Evolutionary conservation across 2,329 filamentous ascomycete genomes (phyloP), one percentile per base, ranked within the genome.

Genomic region (Apiospora malaysiana): DNA sequence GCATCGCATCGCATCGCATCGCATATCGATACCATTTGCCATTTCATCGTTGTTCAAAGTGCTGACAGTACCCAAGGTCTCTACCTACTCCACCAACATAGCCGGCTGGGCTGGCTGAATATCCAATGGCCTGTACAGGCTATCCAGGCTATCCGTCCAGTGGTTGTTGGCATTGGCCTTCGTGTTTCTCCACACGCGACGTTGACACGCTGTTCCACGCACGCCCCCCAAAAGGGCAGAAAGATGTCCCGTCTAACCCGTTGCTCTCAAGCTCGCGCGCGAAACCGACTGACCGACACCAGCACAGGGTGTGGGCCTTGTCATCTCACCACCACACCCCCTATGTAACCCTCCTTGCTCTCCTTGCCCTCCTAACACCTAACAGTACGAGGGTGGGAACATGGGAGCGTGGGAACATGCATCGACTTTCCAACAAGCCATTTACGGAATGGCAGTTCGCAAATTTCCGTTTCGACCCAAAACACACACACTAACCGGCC

Each of bases 271-370:
- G 23, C 56, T 32, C 56, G 21, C 56, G 56, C 56, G 21, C 56
- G 56, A 63, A 63, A 63, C 56, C 32, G 56, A 63, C 56, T 63
- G 56, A 63, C 56, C 56, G 56, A 63, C 56, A 63, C 56, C 56
- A 40, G 32, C 27, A 32, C 16, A 23, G 56, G 56, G 56, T 63
- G 56, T 63, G 56, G 56, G 56, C 27, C 56, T 63, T 21, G 56
- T 63, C 56, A 63, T 63, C 56, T 63, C 56, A 63, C 56, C 56
- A 63, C 56, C 56, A 63, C 56, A 63, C 56, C 56, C 56, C 56
- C 56, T 63, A 63, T 63, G 56, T 63, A 63, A 63, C 56, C 56
- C 27, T 63, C 56, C 56, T n/a, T n/a, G n/a, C n/a, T n/a, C n/a
- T n/a, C n/a, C n/a, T n/a, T 45, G 16, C 3, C 43, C 45, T 46